phyloP scores from a whole-genome alignment of 75 land plant genomes.

The Azolla pinnata region DNA sequence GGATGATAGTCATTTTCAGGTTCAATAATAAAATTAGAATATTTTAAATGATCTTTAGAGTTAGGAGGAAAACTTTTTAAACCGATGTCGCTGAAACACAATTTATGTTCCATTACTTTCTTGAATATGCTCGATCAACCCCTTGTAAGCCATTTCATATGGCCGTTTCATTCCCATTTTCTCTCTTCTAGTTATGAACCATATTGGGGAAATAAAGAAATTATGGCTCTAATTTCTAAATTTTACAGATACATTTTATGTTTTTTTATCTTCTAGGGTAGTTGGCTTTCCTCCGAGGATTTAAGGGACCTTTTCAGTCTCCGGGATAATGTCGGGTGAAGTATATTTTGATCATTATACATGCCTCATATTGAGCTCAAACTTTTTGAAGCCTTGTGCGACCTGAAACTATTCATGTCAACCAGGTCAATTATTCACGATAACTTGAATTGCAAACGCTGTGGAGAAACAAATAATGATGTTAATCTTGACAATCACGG shows the following conservation, averaged over 20 bases:
- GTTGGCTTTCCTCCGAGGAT: conserved; percentile 75
- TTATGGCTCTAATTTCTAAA: too few species aligned
- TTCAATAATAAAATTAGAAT: conserved; percentile 13
- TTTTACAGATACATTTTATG: conserved; percentile 8
- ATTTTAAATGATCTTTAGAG: too few species aligned
- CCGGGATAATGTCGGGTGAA: conserved; percentile 53
- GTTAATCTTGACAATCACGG: not conserved
- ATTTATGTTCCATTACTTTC: too few species aligned
- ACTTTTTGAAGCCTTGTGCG: too few species aligned
- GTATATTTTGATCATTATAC: not conserved
- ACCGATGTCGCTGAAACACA: too few species aligned
- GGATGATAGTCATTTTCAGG: conserved; percentile 42
- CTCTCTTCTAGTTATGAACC: not conserved
- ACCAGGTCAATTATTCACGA: conserved; percentile 93
- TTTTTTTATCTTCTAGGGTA: conserved; percentile 44
- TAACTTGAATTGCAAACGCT: conserved; percentile 73
- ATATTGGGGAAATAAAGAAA: too few species aligned
- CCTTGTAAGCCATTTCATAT: too few species aligned
- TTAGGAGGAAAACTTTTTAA: too few species aligned
- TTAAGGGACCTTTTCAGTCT: conserved; percentile 76
- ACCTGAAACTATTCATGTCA: too few species aligned
- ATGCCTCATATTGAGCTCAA: too few species aligned
- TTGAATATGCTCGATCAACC: too few species aligned
- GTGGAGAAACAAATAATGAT: conserved; percentile 17
- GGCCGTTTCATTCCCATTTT: not conserved